Base-by-base conservation (phyloP, 352 stramenopile species). In the Phytopythium litorale region DNA sequence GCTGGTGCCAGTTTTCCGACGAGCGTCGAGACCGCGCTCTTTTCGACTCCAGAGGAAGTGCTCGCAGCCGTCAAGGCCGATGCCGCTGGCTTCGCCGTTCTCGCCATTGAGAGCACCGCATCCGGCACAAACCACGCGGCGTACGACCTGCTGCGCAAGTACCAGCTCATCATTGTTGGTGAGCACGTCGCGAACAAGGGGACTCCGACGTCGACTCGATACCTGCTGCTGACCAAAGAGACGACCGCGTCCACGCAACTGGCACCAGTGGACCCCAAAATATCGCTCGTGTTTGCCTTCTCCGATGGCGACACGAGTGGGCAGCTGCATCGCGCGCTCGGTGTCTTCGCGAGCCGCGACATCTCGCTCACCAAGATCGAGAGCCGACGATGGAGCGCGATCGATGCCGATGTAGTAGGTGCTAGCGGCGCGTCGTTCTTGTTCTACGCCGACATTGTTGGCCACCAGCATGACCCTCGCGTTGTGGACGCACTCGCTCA, bases 41-140 rank as follows among this genome's bases (percentile, higher is more conserved):
- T 38, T 13, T 13, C 35, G 35, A 38, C 35, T 13, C 12, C 7
- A 38, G 35, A 38, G 35, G 35, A 38, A 2, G 35, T 13, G 35
- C 35, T 38, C 35, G 35, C 7, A 38, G 35, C 35, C 35, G 35
- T 38, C 35, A 13, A 38, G 35, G 35, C 35, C 35, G 35, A 38
- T 13, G 12, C 35, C 35, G 35, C 35, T 13, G 12, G 35, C 35
- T 98, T 98, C 75, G 94, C 88, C 7, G 86, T 98, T 28, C 55
- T 99, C 7, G 94, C 96, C 4, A 94, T 99, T 48, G 96, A 99
- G 72, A 98, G 98, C 66, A 92, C 88, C 8, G 75, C 98, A 37
- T 92, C 89, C 46, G 97, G 96, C 9, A 98, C 81, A 25, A 98
- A 98, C 69, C 97, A 99, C 75, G 92, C 97, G 54, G 98, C 98